Conservation (phyloP, 2,329 filamentous ascomycete species). For the Aspergillus ustus region DNA sequence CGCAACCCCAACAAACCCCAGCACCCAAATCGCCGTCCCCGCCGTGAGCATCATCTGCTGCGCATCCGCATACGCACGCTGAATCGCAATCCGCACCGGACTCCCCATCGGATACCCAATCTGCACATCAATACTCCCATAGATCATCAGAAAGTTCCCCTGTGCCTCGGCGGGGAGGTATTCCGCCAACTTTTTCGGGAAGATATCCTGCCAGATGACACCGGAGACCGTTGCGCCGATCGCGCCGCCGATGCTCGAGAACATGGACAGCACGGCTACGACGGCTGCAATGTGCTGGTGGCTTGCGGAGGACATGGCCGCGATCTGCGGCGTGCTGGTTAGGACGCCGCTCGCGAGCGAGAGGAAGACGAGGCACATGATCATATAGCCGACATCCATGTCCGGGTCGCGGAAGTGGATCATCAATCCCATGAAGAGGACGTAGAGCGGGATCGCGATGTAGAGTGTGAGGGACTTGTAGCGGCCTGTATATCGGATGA, state of each 20-base stretch:
- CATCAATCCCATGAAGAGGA: not conserved
- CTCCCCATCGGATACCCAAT: slow-evolving; percentile 38
- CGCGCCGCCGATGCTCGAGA: not conserved
- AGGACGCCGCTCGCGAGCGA: not conserved
- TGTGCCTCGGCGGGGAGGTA: slow-evolving; percentile 55
- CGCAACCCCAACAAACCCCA: not conserved
- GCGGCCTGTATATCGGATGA: not conserved
- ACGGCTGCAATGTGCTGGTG: not conserved
- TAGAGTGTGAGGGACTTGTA: not conserved
- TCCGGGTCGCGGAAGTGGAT: not conserved
- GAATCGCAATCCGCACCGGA: slow-evolving; percentile 15
- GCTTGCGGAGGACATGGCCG: not conserved
- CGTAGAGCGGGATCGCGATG: not conserved
- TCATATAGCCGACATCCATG: not conserved
- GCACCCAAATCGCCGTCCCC: not conserved
- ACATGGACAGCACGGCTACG: not conserved
- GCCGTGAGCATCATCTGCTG: not conserved
- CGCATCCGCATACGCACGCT: not conserved
- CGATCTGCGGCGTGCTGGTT: not conserved
- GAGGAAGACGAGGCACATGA: not conserved
- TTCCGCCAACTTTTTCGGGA: not conserved
- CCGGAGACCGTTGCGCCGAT: not conserved
- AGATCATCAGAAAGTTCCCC: slow-evolving; percentile 18
- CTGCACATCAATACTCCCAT: slow-evolving; percentile 21
- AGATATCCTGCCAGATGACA: not conserved